Evolutionary conservation across 2,329 filamentous ascomycete genomes (phyloP), one percentile per base, ranked within the genome.

Genomic region (Graphilbum sp.): DNA sequence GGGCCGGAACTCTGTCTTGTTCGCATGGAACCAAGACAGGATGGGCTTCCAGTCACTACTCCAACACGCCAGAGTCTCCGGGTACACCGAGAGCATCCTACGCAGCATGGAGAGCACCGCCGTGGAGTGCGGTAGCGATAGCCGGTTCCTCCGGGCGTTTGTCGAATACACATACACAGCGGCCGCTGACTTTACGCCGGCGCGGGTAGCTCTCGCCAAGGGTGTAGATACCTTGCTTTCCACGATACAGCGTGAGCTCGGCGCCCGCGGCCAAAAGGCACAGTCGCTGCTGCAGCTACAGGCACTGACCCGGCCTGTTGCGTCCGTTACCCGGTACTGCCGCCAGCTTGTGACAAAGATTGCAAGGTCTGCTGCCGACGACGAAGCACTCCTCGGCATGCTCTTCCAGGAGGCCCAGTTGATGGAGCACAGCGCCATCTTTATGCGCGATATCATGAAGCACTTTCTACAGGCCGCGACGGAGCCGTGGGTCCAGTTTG

Each of bases 1-100:
- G 6, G 83, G 82, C 0, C 67, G 80, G 35, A 76, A 75, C 30
- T 87, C 82, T 0, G 63, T 79, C 2, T 67, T 90, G 25, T 90
- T 84, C 52, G 51, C 56, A 0, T 84, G 72, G 64, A 61, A 76
- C 36, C 52, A 62, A 2, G 59, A 61, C 3, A 62, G 62, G 21
- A 57, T 55, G 19, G 59, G 57, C 0, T 84, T 87, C 47, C 53
- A 57, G 15, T 61, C 66, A 10, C 54, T 57, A 2, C 47, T 69
- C 1, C 48, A 29, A 15, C 27, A 6, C 5, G 23, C 30, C 3
- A 62, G 70, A 35, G 61, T 75, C 32, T 67, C 70, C 0, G 72
- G 73, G 5, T 71, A 72, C 47, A 65, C 77, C 1, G 55, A 64
- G 4, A 53, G 66, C 21, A 56, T 64, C 1, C 52, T 74, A 3